Conservation (phyloP, 2,329 filamentous ascomycete species). For the Pseudophaeomoniella oleicola region DNA sequence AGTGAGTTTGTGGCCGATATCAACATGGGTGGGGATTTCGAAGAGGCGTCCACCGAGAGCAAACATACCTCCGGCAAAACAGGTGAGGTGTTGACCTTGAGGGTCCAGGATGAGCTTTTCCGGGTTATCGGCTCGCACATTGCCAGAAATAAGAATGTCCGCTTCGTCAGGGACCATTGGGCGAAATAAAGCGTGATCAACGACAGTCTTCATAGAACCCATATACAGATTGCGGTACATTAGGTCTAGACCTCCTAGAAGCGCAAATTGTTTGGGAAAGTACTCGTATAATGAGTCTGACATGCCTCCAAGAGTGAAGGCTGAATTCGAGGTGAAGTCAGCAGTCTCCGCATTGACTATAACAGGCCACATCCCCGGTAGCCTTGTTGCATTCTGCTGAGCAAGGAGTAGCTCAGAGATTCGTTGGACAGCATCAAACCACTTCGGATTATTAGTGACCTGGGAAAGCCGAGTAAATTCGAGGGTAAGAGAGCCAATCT, state of each 20-base stretch:
- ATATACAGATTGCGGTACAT: constrained; percentile 30
- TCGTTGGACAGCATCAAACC: constrained; percentile 46
- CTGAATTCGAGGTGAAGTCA: constrained; percentile 28
- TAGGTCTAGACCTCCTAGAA: constrained; percentile 25
- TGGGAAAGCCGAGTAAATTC: constrained; percentile 53
- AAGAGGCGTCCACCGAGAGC: constrained; percentile 52
- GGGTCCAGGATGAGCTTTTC: constrained; percentile 9
- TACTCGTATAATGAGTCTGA: constrained; percentile 45
- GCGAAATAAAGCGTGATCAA: constrained; percentile 26
- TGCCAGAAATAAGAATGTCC: constrained; percentile 35
- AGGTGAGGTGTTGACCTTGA: constrained; percentile 47
- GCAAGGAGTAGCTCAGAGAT: constrained; percentile 41
- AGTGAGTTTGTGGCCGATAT: constrained; percentile 42
- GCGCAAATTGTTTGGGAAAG: constrained; percentile 45
- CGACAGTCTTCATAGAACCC: constrained; percentile 22
- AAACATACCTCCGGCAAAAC: constrained; percentile 58
- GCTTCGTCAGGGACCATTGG: constrained; percentile 28
- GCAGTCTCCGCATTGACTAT: constrained; percentile 33
- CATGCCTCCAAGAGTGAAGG: constrained; percentile 40
- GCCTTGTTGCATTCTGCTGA: constrained; percentile 36
- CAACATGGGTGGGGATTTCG: constrained; percentile 36
- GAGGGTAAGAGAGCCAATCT: constrained; percentile 45
- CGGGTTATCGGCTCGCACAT: constrained; percentile 14
- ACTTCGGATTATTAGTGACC: constrained; percentile 44
- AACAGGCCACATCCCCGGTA: constrained; percentile 51